These are phyloP conservation scores for Candida frijolesensis DNA, from an alignment of 1,139 yeast genomes.

Conservation along the genomic window DNA sequence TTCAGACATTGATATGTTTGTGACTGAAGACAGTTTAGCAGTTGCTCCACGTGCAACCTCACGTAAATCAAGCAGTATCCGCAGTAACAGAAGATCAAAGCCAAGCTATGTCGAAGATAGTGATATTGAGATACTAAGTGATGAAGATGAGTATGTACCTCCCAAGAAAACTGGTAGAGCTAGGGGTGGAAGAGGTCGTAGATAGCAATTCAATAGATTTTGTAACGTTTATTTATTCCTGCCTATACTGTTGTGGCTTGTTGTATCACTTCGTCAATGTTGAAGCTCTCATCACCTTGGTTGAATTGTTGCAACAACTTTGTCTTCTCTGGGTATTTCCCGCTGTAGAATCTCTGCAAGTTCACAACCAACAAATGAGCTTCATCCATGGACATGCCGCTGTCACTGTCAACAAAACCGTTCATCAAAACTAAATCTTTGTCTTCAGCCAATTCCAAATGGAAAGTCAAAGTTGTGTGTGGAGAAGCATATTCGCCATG, in stretches of 20 bases:
- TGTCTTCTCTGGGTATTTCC: conserved; percentile 48
- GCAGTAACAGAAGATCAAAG: conserved; percentile 2
- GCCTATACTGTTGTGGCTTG: conserved; percentile 59
- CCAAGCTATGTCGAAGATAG: conserved; percentile 12
- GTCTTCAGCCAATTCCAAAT: conserved; percentile 67
- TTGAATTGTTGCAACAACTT: conserved; percentile 68
- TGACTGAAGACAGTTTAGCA: conserved; percentile 3
- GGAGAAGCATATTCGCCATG: conserved; percentile 94
- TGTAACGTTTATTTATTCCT: background rate
- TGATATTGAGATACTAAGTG: conserved; percentile 15
- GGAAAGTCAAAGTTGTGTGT: conserved; percentile 89
- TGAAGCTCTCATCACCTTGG: conserved; percentile 62
- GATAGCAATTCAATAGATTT: conserved; percentile 7
- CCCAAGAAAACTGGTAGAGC: conserved; percentile 3
- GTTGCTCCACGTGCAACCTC: background rate
- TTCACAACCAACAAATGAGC: conserved; percentile 79
- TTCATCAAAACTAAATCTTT: conserved; percentile 82
- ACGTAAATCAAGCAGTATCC: background rate
- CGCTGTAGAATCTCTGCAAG: conserved; percentile 87
- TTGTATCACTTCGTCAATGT: conserved; percentile 63
- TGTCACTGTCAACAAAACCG: conserved; percentile 77
- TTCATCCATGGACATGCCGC: conserved; percentile 64
- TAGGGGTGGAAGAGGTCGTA: conserved; percentile 2
- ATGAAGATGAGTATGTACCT: conserved; percentile 17
- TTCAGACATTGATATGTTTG: conserved; percentile 16